phyloP scores from a whole-genome alignment of 352 stramenopile species.

The Globisporangium parvum region DNA sequence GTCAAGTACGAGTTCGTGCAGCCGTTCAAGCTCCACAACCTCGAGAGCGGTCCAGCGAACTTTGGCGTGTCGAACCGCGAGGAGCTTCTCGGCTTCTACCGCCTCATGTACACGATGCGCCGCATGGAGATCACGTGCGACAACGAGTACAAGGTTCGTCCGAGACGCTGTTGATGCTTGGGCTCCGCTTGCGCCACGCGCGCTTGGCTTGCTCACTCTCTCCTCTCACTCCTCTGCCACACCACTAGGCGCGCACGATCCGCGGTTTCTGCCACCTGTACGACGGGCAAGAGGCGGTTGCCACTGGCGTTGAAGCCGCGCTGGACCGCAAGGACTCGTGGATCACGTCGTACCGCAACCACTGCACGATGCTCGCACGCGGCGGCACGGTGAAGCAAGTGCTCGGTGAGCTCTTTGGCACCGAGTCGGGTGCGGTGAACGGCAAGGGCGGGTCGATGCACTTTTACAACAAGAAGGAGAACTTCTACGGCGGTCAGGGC shows the following conservation, averaged over 20 bases:
- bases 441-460: constrained; percentile 99
- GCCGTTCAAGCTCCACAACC: constrained; percentile 79
- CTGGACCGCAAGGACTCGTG: constrained; percentile 94
- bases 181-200: no score
- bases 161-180: no score
- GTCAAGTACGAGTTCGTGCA: constrained; percentile 64
- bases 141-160: constrained; percentile 97
- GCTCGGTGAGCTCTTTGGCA: constrained; percentile 96
- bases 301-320: constrained; percentile 95
- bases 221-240: background rate
- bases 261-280: constrained; percentile 99
- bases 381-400: constrained; percentile 92
- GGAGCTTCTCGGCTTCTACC: constrained; percentile 95
- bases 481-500: constrained; percentile 98
- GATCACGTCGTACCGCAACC: constrained; percentile 99
- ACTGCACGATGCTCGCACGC: constrained; percentile 95
- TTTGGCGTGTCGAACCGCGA: constrained; percentile 89
- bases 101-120: constrained; percentile 99
- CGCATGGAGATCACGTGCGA: constrained; percentile 99
- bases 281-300: constrained; percentile 99
- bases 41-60: constrained; percentile 61
- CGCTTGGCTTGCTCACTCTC: background rate
- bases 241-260: constrained; percentile 81
- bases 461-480: constrained; percentile 98
- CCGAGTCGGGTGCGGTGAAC: constrained; percentile 79